Evolutionary conservation across 2,329 filamentous ascomycete genomes (phyloP).

Genomic region (Xylariaceae sp.): DNA sequence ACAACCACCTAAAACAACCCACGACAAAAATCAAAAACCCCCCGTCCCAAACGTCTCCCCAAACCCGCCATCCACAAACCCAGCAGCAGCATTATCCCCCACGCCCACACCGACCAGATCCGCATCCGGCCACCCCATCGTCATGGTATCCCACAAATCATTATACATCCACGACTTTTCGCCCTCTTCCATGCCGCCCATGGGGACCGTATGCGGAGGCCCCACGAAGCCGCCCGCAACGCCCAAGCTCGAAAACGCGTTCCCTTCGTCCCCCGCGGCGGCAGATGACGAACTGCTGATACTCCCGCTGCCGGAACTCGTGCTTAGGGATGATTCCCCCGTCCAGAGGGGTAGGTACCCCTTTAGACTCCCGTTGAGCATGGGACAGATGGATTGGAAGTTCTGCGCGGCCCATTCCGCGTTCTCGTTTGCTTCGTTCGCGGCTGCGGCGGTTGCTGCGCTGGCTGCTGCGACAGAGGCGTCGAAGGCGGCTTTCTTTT

Average conservation of each 20-base stretch:
- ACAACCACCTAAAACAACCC: no score
- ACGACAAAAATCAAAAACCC: not conserved
- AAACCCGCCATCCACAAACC: conserved; percentile 10
- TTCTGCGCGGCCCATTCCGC: conserved; percentile 13
- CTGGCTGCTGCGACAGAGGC: conserved; percentile 10
- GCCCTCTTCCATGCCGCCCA: not conserved
- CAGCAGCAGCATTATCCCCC: conserved; percentile 5
- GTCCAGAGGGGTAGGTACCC: conserved; percentile 41
- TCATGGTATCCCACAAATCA: conserved; percentile 29
- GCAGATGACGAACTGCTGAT: not conserved
- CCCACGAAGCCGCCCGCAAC: no score
- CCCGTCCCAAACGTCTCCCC: not conserved
- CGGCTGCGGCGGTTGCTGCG: conserved; percentile 1
- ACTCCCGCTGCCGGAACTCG: not conserved
- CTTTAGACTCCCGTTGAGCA: conserved; percentile 48
- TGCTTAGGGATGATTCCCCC: not conserved
- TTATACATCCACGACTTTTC: conserved; percentile 17
- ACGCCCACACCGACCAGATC: conserved; percentile 15
- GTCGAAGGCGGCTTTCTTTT: conserved; percentile 35
- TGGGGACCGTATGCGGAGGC: no score
- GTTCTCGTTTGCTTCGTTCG: not conserved
- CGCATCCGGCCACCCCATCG: conserved; percentile 23
- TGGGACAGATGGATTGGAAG: conserved; percentile 38
- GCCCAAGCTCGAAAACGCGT: no score
- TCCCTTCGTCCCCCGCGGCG: no score